Percentiles rank a stretch among this genome's conserved stretches.
Conservation (phyloP, 805 yeast genomes). For the Kodamaea nitidulidarum region DNA sequence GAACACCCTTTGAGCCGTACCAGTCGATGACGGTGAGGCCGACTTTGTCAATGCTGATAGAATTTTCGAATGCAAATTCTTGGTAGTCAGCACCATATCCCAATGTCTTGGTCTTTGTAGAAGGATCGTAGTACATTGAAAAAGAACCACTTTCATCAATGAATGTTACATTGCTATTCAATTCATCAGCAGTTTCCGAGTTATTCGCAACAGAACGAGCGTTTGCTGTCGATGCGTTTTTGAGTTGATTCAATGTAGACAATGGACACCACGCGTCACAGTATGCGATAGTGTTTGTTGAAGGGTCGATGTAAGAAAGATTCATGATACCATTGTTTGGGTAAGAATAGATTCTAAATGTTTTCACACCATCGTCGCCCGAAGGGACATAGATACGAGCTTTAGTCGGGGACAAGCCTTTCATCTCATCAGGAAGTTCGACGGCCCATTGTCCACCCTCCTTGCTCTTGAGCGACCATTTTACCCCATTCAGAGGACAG, state of each 20-base stretch:
- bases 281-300: conserved; percentile 46
- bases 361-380: conserved; percentile 46
- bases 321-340: conserved; percentile 92
- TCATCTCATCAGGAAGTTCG: conserved; percentile 47
- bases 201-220: conserved; percentile 8
- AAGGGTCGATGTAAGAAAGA: conserved; percentile 76
- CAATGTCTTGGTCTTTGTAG: conserved; percentile 31
- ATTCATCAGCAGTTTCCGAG: conserved; percentile 21
- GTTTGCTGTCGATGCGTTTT: conserved; percentile 22
- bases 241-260: conserved; percentile 35
- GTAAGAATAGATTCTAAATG: conserved; percentile 68
- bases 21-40: conserved; percentile 62
- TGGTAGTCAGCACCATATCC: conserved; percentile 54
- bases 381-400: conserved; percentile 65
- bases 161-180: conserved; percentile 32
- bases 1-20: conserved; percentile 65
- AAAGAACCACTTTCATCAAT: conserved; percentile 33
- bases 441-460: conserved; percentile 66
- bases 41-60: conserved; percentile 55
- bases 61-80: conserved; percentile 78
- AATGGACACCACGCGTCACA: conserved; percentile 94
- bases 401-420: conserved; percentile 60
- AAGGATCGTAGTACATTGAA: conserved; percentile 31
- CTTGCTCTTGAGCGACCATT: conserved; percentile 51
- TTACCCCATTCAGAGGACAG: conserved; percentile 50